Conservation (phyloP, 345 rosid species). For the Isatis tinctoria region DNA sequence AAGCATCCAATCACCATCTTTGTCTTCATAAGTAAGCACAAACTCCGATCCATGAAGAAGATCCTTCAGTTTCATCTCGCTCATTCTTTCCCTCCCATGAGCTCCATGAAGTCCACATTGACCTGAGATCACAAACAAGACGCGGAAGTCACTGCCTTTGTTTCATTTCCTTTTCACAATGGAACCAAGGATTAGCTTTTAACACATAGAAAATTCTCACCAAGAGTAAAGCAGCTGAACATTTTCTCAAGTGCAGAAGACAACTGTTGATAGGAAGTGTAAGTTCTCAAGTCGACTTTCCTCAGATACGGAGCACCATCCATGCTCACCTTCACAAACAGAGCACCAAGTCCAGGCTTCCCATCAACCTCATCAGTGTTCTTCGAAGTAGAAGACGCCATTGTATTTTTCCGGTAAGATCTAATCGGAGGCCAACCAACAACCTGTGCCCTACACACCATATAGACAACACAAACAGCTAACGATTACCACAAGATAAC, state of each 20-base stretch:
- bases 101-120: conserved; percentile 66
- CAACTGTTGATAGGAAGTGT: conserved; percentile 60
- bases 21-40: conserved; percentile 86
- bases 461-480: not conserved
- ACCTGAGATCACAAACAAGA: conserved; percentile 39
- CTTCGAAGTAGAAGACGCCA: conserved; percentile 63
- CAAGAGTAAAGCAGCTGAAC: conserved; percentile 89
- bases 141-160: not conserved
- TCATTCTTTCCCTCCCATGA: conserved; percentile 59
- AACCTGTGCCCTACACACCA: conserved; percentile 67
- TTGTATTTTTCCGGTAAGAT: conserved; percentile 69
- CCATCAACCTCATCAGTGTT: conserved; percentile 88
- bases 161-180: not conserved
- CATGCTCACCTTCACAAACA: conserved; percentile 93
- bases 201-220: conserved; percentile 35
- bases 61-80: conserved; percentile 70
- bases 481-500: not conserved
- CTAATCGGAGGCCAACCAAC: conserved; percentile 97
- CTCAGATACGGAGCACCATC: conserved; percentile 92
- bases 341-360: conserved; percentile 61
- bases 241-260: conserved; percentile 90
- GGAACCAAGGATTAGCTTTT: not conserved
- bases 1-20: conserved; percentile 94
- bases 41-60: conserved; percentile 87
- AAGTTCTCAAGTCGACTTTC: conserved; percentile 78